A percentile compares a stretch with the other conserved stretches of the same genome.
phyloP scores from a whole-genome alignment of 169 alveolate genomes.

The Amoebophrya sp. region DNA sequence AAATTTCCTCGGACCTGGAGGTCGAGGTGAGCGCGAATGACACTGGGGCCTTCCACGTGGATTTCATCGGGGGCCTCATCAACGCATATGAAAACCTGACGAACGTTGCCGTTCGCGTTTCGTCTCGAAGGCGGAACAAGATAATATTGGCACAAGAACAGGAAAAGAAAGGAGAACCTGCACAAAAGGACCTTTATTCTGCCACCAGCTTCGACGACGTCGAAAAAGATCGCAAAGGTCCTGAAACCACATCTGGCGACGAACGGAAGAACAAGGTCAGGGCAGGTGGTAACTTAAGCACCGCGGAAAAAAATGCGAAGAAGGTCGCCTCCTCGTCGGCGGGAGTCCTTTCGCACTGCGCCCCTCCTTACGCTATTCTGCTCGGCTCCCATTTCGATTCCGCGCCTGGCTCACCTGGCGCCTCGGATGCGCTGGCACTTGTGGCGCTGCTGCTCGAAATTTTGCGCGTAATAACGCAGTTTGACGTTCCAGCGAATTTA shows the following conservation, averaged over 20 bases:
- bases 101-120: background rate
- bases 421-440: background rate
- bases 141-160: background rate
- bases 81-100: background rate
- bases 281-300: no score
- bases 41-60: background rate
- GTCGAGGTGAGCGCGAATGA: background rate
- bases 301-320: no score
- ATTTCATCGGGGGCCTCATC: background rate
- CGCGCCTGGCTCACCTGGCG: background rate
- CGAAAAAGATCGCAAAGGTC: no score
- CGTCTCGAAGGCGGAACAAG: background rate
- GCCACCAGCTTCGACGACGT: no score
- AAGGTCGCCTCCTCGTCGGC: no score
- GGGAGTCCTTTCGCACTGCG: conserved; percentile 7
- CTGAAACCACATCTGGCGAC: no score
- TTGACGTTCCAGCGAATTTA: no score
- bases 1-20: background rate
- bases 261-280: no score
- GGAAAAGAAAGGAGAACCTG: background rate
- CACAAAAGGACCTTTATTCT: no score
- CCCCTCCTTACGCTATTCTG: background rate
- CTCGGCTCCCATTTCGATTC: background rate
- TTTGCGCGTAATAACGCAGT: no score
- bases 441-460: background rate